Evolutionary conservation across 208 protist genomes (phyloP).

Genomic region (Vickermania ingenoplastis): DNA sequence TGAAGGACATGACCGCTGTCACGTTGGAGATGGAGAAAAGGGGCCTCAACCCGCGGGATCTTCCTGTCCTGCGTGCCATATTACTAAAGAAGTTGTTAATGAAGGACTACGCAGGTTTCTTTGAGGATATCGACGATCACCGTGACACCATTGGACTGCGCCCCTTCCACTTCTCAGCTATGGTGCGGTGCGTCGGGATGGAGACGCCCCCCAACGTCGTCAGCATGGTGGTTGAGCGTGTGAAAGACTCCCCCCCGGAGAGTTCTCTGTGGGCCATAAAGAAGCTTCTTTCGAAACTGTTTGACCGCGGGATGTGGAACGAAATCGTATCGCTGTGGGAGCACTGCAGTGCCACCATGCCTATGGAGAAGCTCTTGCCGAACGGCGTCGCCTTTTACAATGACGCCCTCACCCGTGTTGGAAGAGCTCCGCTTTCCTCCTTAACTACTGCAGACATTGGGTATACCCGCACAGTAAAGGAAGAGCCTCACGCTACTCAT

Average conservation of each 20-base stretch:
- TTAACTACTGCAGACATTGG: slow-evolving; percentile 32
- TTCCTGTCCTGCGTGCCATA: slow-evolving; percentile 41
- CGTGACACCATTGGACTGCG: slow-evolving; percentile 36
- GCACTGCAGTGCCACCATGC: slow-evolving; percentile 20
- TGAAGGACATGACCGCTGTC: slow-evolving; percentile 35
- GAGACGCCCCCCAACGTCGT: slow-evolving; percentile 28
- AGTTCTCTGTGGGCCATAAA: slow-evolving; percentile 13
- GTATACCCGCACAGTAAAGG: slow-evolving; percentile 5
- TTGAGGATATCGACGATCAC: slow-evolving; percentile 60
- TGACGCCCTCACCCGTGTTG: slow-evolving; percentile 42
- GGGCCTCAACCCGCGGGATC: slow-evolving; percentile 69
- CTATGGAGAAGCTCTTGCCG: slow-evolving; percentile 28
- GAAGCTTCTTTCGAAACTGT: slow-evolving; percentile 51
- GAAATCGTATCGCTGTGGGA: slow-evolving; percentile 68
- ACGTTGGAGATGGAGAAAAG: slow-evolving; percentile 48
- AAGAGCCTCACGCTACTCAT: neutral
- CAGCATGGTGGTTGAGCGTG: slow-evolving; percentile 17
- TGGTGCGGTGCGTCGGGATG: slow-evolving; percentile 21
- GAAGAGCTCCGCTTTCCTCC: slow-evolving; percentile 31
- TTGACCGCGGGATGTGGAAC: slow-evolving; percentile 40
- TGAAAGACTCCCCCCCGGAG: slow-evolving; percentile 22
- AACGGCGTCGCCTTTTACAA: slow-evolving; percentile 68
- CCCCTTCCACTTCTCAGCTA: slow-evolving; percentile 34
- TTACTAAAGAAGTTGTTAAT: slow-evolving; percentile 33
- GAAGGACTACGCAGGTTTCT: slow-evolving; percentile 36